These are phyloP conservation scores for Debaryomycetaceae sp. DNA, from an alignment of 1,139 yeast species.

Conservation along the genomic window DNA sequence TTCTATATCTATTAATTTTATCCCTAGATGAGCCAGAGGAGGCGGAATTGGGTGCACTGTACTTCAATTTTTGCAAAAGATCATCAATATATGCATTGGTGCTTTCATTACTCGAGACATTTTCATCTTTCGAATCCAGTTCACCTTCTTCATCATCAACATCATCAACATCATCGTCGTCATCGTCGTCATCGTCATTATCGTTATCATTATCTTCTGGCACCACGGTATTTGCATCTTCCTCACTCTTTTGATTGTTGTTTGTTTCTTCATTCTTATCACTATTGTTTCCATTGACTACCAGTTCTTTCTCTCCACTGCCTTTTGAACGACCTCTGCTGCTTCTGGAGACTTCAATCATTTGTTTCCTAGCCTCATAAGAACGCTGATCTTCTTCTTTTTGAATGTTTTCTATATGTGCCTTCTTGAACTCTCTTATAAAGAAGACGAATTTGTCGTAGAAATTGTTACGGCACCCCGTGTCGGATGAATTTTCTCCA, in stretches of 20 bases:
- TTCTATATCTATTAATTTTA: slow-evolving; percentile 20
- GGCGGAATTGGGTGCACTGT: slow-evolving; percentile 23
- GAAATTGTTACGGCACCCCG: slow-evolving; percentile 36
- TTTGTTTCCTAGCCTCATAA: slow-evolving; percentile 36
- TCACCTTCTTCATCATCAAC: slow-evolving; percentile 11
- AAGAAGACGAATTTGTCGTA: slow-evolving; percentile 37
- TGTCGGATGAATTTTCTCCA: slow-evolving; percentile 75
- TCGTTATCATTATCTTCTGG: slow-evolving; percentile 11
- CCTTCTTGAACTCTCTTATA: slow-evolving; percentile 41
- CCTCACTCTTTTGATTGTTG: slow-evolving; percentile 3
- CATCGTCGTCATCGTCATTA: slow-evolving; percentile 10
- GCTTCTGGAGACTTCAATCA: slow-evolving; percentile 26
- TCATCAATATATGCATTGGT: slow-evolving; percentile 35
- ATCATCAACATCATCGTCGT: slow-evolving; percentile 11
- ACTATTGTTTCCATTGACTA: slow-evolving; percentile 4
- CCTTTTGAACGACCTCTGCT: slow-evolving; percentile 5
- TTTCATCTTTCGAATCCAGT: slow-evolving; percentile 5
- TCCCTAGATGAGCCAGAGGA: slow-evolving; percentile 18
- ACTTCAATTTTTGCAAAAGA: slow-evolving; percentile 35
- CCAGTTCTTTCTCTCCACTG: slow-evolving; percentile 8
- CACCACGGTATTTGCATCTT: slow-evolving; percentile 6
- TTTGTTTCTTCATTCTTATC: slow-evolving; percentile 5
- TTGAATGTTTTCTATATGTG: slow-evolving; percentile 47
- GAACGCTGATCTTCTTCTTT: slow-evolving; percentile 45
- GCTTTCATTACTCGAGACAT: slow-evolving; percentile 3